phyloP scores from a whole-genome alignment of 2,329 filamentous ascomycete genomes.

The Talaromyces sp. region DNA sequence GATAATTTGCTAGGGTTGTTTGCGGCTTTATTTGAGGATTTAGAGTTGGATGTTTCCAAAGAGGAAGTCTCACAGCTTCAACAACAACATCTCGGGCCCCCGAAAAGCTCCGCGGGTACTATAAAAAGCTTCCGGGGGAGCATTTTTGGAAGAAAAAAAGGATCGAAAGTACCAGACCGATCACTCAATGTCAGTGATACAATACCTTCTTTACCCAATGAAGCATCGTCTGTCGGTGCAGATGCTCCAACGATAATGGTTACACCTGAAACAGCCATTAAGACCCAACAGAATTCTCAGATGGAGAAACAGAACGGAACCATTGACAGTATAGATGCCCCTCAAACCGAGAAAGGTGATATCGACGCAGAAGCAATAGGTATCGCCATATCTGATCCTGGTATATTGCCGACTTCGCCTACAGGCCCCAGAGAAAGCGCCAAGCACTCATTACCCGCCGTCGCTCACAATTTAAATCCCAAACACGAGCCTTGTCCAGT shows the following conservation, averaged over 20 bases:
- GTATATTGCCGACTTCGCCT: conserved; percentile 20
- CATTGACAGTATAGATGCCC: neutral
- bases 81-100: conserved; percentile 50
- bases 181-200: conserved; percentile 36
- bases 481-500: conserved; percentile 32
- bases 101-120: conserved; percentile 69
- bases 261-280: conserved; percentile 52
- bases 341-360: conserved; percentile 10
- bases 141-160: conserved; percentile 67
- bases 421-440: conserved; percentile 25
- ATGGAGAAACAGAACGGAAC: conserved; percentile 25
- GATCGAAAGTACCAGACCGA: conserved; percentile 45
- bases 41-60: conserved; percentile 40
- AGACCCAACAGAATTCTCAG: conserved; percentile 23
- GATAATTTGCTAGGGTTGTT: conserved; percentile 82
- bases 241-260: conserved; percentile 71
- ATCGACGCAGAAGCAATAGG: conserved; percentile 23
- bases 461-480: conserved; percentile 39
- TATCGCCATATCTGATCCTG: conserved; percentile 28
- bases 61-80: conserved; percentile 39
- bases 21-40: conserved; percentile 70
- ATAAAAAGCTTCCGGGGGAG: conserved; percentile 68
- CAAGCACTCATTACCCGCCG: conserved; percentile 32
- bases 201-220: conserved; percentile 23
- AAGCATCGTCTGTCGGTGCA: conserved; percentile 23